These are phyloP conservation scores for Pythium vanterpoolii DNA, from an alignment of 352 stramenopile species.

Conservation along the genomic window DNA sequence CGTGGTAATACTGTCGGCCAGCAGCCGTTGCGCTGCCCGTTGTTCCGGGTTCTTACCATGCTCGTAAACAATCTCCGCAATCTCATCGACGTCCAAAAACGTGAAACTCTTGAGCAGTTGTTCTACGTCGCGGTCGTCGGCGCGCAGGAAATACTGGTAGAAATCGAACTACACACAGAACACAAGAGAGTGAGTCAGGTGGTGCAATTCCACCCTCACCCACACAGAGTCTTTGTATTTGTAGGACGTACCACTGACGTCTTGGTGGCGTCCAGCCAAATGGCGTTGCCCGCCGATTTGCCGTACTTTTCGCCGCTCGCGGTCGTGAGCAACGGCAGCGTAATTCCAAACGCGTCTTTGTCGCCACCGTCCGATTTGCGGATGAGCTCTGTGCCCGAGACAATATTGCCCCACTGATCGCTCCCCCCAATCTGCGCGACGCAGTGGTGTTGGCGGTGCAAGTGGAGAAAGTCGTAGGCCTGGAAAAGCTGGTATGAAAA, in stretches of 20 bases:
- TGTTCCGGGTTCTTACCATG: conserved; percentile 80
- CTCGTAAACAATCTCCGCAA: conserved; percentile 84
- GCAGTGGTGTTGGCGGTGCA: conserved; percentile 90
- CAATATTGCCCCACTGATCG: conserved; percentile 99
- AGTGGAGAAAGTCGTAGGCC: conserved; percentile 98
- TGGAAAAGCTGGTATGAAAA: conserved; percentile 99
- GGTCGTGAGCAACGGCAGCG: conserved; percentile 96
- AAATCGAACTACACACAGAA: conserved; percentile 78
- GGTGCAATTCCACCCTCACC: background rate
- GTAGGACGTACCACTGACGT: conserved; percentile 91
- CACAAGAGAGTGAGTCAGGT: background rate
- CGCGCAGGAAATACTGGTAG: conserved; percentile 91
- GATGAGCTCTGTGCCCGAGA: conserved; percentile 95
- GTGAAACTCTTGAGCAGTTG: conserved; percentile 98
- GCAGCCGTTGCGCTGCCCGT: conserved; percentile 59
- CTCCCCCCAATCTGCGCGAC: conserved; percentile 96
- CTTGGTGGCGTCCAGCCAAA: conserved; percentile 96
- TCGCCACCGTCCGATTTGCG: conserved; percentile 69
- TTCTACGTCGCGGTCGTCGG: conserved; percentile 91
- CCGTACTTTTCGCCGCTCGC: conserved; percentile 98
- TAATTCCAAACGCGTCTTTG: conserved; percentile 92
- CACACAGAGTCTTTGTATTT: background rate
- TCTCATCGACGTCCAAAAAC: conserved; percentile 93
- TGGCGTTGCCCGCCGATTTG: conserved; percentile 97
- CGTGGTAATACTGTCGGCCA: conserved; percentile 84